Percentiles rank a stretch among this genome's conserved stretches.
These are phyloP conservation scores for Orychophragmus violaceus DNA, from an alignment of 345 rosid species.

Conservation along the genomic window DNA sequence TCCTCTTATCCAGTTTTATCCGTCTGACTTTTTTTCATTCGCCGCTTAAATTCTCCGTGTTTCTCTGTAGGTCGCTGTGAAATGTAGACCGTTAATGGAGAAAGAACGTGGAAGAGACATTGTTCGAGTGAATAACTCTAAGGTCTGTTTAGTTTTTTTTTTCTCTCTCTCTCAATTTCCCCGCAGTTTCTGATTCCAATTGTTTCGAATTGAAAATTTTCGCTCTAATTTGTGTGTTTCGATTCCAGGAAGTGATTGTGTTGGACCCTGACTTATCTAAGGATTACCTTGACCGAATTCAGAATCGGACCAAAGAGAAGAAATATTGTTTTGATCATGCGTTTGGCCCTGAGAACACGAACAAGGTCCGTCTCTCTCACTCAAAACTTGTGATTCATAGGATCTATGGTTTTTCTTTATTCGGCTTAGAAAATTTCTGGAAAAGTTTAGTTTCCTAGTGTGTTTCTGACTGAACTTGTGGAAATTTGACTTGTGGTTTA, in stretches of 20 bases:
- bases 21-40: not conserved
- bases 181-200: not conserved
- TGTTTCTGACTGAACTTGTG: conserved; percentile 3
- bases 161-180: too few relatives aligned
- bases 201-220: not conserved
- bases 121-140: conserved; percentile 56
- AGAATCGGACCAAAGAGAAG: conserved; percentile 82
- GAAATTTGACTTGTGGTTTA: conserved; percentile 13
- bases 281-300: conserved; percentile 78
- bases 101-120: conserved; percentile 70
- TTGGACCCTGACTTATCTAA: conserved; percentile 81
- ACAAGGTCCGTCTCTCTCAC: conserved; percentile 27
- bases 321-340: conserved; percentile 81
- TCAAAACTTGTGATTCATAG: conserved; percentile 28
- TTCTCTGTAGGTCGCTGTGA: conserved; percentile 67
- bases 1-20: not conserved
- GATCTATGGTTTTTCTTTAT: not conserved
- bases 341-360: conserved; percentile 60
- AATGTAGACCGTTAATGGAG: conserved; percentile 64
- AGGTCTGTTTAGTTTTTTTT: too few relatives aligned
- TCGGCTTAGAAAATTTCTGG: not conserved
- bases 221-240: conserved; percentile 16
- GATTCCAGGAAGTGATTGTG: conserved; percentile 64
- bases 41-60: not conserved
- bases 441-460: not conserved